These are phyloP conservation scores for Dioscorea dumetorum DNA, from an alignment of 106 monocot genomes.

Conservation along the genomic window DNA sequence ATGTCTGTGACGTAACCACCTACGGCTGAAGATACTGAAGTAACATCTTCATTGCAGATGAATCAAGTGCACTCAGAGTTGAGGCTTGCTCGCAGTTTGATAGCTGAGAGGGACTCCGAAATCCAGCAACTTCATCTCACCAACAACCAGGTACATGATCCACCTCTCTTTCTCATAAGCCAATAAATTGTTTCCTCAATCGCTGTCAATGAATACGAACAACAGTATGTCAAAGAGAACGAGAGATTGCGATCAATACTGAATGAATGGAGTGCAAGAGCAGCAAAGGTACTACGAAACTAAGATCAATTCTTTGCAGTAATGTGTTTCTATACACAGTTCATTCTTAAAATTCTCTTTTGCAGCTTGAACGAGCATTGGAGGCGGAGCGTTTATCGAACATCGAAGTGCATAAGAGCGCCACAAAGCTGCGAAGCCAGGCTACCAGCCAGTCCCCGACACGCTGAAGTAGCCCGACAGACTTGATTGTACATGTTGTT, in stretches of 20 bases:
- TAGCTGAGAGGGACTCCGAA: slow-evolving; percentile 86
- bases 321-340: background rate
- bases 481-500: no score
- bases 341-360: background rate
- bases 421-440: slow-evolving; percentile 23
- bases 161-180: no score
- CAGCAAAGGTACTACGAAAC: slow-evolving; percentile 67
- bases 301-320: background rate
- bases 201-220: slow-evolving; percentile 5
- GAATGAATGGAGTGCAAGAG: slow-evolving; percentile 94
- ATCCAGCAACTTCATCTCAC: slow-evolving; percentile 53
- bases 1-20: no score
- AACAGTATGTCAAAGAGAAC: slow-evolving; percentile 92
- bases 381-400: slow-evolving; percentile 57
- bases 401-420: slow-evolving; percentile 58
- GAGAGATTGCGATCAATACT: slow-evolving; percentile 92
- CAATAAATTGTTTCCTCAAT: no score
- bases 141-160: slow-evolving; percentile 61
- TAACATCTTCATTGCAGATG: slow-evolving; percentile 46
- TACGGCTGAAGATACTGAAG: no score
- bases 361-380: slow-evolving; percentile 83
- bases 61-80: slow-evolving; percentile 91
- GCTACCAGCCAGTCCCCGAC: background rate
- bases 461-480: no score
- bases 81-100: slow-evolving; percentile 69